Conservation (phyloP, 306 rosid species). For the Vicia sativa region DNA sequence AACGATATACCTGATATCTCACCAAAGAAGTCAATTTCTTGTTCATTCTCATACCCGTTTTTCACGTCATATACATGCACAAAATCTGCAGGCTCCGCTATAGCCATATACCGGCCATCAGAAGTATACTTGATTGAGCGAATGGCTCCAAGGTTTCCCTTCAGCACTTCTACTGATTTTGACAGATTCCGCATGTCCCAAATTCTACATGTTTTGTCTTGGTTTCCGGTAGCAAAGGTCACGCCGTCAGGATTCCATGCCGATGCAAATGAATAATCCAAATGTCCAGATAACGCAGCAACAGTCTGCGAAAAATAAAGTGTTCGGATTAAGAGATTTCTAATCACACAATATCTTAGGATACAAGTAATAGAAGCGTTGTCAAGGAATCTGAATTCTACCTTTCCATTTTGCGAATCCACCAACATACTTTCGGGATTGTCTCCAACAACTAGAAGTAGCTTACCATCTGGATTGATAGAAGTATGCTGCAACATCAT, state of each 20-base stretch:
- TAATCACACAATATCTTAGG: conserved; percentile 9
- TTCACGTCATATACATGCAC: conserved; percentile 76
- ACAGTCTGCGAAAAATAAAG: conserved; percentile 49
- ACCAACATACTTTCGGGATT: conserved; percentile 74
- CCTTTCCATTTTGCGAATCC: conserved; percentile 86
- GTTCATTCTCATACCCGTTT: conserved; percentile 68
- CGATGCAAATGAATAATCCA: conserved; percentile 83
- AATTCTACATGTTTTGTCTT: conserved; percentile 79
- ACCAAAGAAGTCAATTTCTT: conserved; percentile 80
- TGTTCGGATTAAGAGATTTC: too few species aligned
- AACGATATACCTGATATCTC: conserved; percentile 82
- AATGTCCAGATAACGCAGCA: conserved; percentile 54
- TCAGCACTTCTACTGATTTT: conserved; percentile 67
- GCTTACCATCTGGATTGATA: conserved; percentile 68
- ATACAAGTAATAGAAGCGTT: conserved; percentile 2
- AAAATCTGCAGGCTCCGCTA: conserved; percentile 86
- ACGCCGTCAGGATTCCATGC: conserved; percentile 79
- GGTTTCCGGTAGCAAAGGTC: conserved; percentile 82
- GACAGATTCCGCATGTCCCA: conserved; percentile 79
- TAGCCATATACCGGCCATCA: conserved; percentile 71
- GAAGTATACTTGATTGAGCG: conserved; percentile 66
- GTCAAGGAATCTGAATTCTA: conserved; percentile 21
- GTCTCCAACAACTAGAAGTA: conserved; percentile 74
- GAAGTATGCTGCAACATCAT: conserved; percentile 65
- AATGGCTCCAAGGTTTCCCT: conserved; percentile 83